Percentiles rank a stretch among this genome's conserved stretches.
Conservation (phyloP, 148 eudicot species). For the Cornus controversa region DNA sequence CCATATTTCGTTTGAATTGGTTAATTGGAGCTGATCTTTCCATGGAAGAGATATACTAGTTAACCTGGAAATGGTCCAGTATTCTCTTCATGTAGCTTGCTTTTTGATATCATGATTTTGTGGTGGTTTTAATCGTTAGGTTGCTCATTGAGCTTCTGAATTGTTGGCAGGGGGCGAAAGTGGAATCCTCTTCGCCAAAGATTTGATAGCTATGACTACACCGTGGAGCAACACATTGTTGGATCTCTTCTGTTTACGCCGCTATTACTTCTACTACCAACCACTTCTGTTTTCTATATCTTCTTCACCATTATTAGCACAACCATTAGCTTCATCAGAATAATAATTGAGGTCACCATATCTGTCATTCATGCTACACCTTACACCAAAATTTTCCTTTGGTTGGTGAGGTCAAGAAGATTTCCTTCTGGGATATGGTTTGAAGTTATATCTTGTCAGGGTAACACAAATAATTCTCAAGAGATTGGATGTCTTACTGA, state of each 20-base stretch:
- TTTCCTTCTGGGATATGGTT: conserved; percentile 89
- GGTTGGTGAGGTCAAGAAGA: conserved; percentile 67
- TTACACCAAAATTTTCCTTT: conserved; percentile 59
- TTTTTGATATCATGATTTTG: background rate
- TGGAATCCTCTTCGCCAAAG: conserved; percentile 94
- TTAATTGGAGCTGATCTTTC: background rate
- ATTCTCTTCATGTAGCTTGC: background rate
- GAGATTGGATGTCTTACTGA: conserved; percentile 17
- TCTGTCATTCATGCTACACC: conserved; percentile 89
- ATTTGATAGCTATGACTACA: conserved; percentile 90
- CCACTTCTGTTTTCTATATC: conserved; percentile 86
- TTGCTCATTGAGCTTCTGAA: conserved; percentile 19
- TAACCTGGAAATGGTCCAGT: background rate
- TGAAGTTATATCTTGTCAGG: conserved; percentile 40
- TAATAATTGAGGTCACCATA: conserved; percentile 52
- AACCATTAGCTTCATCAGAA: conserved; percentile 39
- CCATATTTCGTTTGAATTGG: background rate
- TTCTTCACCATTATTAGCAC: conserved; percentile 75
- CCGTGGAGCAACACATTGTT: conserved; percentile 92
- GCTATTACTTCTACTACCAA: conserved; percentile 79
- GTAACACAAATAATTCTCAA: conserved; percentile 24
- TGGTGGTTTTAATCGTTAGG: conserved; percentile 8
- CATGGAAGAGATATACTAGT: background rate
- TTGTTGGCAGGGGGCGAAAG: conserved; percentile 77
- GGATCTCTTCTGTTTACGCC: conserved; percentile 92